These are phyloP conservation scores for Phlyctochytrium bullatum DNA, from an alignment of 192 early-diverging fungal species.

Conservation along the genomic window DNA sequence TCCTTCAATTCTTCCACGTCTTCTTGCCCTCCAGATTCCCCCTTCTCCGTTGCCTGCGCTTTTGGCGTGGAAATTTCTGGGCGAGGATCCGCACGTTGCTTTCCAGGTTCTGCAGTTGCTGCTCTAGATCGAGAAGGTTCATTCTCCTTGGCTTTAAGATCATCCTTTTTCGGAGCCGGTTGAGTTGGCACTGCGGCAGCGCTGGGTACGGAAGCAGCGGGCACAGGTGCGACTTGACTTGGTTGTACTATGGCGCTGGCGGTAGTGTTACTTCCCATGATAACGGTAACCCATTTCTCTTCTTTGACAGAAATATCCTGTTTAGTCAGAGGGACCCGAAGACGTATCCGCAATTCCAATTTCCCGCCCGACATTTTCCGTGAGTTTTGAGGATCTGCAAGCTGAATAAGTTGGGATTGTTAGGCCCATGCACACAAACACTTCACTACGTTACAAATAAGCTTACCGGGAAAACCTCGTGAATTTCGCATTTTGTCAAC, in stretches of 20 bases:
- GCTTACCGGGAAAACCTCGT: constrained; percentile 61
- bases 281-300: constrained; percentile 74
- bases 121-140: too few relatives aligned
- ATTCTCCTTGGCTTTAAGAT: neutral
- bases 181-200: neutral
- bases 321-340: constrained; percentile 59
- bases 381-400: constrained; percentile 55
- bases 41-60: neutral
- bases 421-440: too few relatives aligned
- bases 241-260: neutral
- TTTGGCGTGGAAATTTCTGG: neutral
- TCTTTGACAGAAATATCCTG: constrained; percentile 56
- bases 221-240: neutral
- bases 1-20: constrained; percentile 26
- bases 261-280: too few relatives aligned
- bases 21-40: neutral
- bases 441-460: neutral
- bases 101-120: too few relatives aligned
- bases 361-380: constrained; percentile 66
- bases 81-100: too few relatives aligned
- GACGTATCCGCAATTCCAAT: constrained; percentile 60
- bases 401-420: constrained; percentile 41
- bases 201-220: neutral
- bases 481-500: constrained; percentile 62
- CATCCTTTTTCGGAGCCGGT: neutral